Base-by-base conservation (phyloP, 2,329 filamentous ascomycete species). In the Geosmithia morbida region DNA sequence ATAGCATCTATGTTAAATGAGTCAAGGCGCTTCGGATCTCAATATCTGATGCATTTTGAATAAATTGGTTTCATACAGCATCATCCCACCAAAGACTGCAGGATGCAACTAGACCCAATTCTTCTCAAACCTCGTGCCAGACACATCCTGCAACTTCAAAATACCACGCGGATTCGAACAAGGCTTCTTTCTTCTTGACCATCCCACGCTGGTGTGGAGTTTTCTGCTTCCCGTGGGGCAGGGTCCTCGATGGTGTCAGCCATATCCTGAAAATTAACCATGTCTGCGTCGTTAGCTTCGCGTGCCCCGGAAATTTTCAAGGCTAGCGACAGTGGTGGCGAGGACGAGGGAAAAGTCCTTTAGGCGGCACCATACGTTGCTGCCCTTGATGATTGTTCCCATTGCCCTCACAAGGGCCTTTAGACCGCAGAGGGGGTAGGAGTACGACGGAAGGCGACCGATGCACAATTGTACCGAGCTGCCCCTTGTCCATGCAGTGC, bases 361-460 rank as follows among this genome's bases (percentile, higher is more conserved):
- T 2, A 88, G 67, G 2, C 74, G 57, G 55, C 83, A 88, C 85
- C 84, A 89, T 8, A 86, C 70, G 44, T 87, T 81, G 4, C 76
- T 74, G 1, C 66, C 64, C 43, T 75, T 76, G 56, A 90, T 79
- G n/a, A n/a, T n/a, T n/a, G n/a, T n/a, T n/a, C 2, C 72, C 69
- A 57, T 90, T 89, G 29, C 79, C 81, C 0, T 61, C 13, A 75
- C 73, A 2, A 89, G 64, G 0, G 77, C 72, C 1, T 68, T 58
- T 19, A 80, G 59, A 55, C 82, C 76, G 3, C 53, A 89, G 66
- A 1, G 66, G 59, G 1, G 80, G 79, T n/a, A 88, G 69, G 49
- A 83, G 70, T 3, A 86, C 75, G 1, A 80, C 63, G 0, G 81
- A 86, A 0, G 79, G 70, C 0, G 80, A 82, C 14, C 63, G 67